Conservation (phyloP, 768 basidiomycete species). For the Lactarius indigo region DNA sequence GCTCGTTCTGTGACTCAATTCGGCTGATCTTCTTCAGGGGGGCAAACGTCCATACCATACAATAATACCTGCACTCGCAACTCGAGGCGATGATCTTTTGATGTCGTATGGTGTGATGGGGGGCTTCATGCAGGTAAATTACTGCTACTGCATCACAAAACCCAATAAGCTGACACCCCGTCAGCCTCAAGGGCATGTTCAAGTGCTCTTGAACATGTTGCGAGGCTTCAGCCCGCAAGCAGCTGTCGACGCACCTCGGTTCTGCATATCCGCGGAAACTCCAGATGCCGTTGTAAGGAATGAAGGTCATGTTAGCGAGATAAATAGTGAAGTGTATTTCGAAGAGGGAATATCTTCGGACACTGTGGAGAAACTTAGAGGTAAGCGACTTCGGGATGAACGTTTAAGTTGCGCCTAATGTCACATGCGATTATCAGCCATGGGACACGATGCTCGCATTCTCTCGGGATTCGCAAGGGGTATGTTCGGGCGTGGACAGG, state of each 20-base stretch:
- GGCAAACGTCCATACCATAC: conserved; percentile 91
- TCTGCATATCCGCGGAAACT: conserved; percentile 88
- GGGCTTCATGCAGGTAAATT: conserved; percentile 75
- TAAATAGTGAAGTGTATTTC: conserved; percentile 81
- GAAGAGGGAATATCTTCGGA: conserved; percentile 74
- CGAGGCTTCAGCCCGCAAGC: conserved; percentile 86
- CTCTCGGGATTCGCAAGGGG: conserved; percentile 58
- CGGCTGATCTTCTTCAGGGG: conserved; percentile 40
- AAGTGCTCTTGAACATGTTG: conserved; percentile 87
- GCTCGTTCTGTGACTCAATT: not conserved
- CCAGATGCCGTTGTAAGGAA: conserved; percentile 53
- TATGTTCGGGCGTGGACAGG: conserved; percentile 80
- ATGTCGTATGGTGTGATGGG: conserved; percentile 91
- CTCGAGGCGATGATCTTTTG: conserved; percentile 76
- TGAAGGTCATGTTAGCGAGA: conserved; percentile 54
- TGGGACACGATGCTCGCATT: conserved; percentile 82
- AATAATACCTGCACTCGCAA: conserved; percentile 88
- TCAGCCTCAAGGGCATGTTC: conserved; percentile 93
- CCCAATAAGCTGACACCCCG: conserved; percentile 5
- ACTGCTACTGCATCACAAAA: not conserved
- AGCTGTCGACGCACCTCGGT: conserved; percentile 90
- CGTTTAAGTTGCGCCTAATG: conserved; percentile 4
- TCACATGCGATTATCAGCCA: conserved; percentile 43
- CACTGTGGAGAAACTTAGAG: conserved; percentile 62
- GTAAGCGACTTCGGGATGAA: conserved; percentile 37